Evolutionary conservation across 441 rosid genomes (phyloP), one percentile per base, ranked within the genome.

Genomic region (Omphalea diandra): DNA sequence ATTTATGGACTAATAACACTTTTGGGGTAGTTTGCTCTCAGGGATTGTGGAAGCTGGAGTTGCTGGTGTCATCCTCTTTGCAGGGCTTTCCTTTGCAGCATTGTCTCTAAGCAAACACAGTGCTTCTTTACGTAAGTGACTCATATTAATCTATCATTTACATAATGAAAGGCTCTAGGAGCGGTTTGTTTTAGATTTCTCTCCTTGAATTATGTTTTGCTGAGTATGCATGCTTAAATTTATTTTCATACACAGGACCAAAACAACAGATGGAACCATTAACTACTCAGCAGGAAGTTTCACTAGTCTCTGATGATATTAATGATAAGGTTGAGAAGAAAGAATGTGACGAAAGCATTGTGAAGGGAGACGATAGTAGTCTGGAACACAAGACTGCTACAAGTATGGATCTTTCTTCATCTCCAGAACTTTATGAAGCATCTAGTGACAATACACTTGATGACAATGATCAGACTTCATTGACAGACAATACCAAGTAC

Each of bases 31-130:
- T 83, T 84, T 80, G 80, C 76, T 87, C 84, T 83, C 98, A 92
- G 99, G 96, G 73, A 83, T 85, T 43, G 84, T 85, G 66, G 91
- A 89, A 40, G 91, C 90, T 74, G 97, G 92, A 80, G 77, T 87
- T 10, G 95, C 84, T 59, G 97, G 90, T 53, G 52, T 90, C 67
- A 32, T 90, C 60, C 74, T 93, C 64, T 69, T 87, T 63, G 79
- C 80, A 7, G 94, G 88, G 12, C 71, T 95, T 55, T 78, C 85
- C 55, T 88, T 72, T 71, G 92, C 97, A 7, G 85, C 88, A 27
- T 69, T 92, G 22, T 88, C 90, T 67, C 63, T 86, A 44, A 83
- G 81, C 74, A 89, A 85, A 74, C 83, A 79, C 59, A 81, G 73
- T 69, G 62, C 73, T 73, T 71, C 81, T n/a, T n/a, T n/a, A 38